Base-by-base conservation (phyloP, 371 early-diverging fungal genomes). In the Nematocida major region DNA sequence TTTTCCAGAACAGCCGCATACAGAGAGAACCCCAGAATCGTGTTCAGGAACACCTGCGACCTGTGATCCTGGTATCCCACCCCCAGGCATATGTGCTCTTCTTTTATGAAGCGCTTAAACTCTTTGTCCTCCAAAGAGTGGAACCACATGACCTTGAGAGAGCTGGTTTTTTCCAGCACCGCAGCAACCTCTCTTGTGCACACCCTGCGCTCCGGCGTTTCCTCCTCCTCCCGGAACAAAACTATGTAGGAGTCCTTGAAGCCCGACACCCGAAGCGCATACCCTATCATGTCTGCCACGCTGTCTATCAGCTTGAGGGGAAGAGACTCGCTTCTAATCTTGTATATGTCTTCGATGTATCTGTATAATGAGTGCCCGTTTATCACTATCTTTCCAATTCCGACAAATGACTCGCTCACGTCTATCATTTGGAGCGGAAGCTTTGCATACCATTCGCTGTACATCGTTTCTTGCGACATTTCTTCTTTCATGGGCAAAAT, bases 371-470 rank as follows among this genome's bases (percentile, higher is more conserved):
- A 48, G 32, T 65, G 76, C 3, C 65, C 76, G 38, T 65, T 73
- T 28, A 73, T 73, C 4, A 73, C n/a, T 11, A 73, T 73, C 76
- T 73, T 73, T 15, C 76, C 76, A 34, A 73, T 73, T 26, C 76
- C 76, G 5, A 73, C 76, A 61, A 73, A 73, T 42, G 76, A 30
- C 59, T 73, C 76, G 39, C 76, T 73, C 5, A 73, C 59, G 39
- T 73, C 76, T 20, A 73, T 45, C 43, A 73, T 39, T 20, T 73
- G 62, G 13, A 50, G 15, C 26, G 76, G 45, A 42, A 49, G 43
- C n/a, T 13, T 61, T 43, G 13, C 51, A 59, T 73, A 73, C 76
- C 76, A 73, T 11, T 63, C 61, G 13, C 20, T 68, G 20, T 59
- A 32, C 48, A 39, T 49, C 15, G 45, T 28, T 40, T 45, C 32